Evolutionary conservation across 495 filamentous ascomycete species (phyloP), one percentile per base, ranked within the genome.

Genomic region (Aspergillus egyptiacus): DNA sequence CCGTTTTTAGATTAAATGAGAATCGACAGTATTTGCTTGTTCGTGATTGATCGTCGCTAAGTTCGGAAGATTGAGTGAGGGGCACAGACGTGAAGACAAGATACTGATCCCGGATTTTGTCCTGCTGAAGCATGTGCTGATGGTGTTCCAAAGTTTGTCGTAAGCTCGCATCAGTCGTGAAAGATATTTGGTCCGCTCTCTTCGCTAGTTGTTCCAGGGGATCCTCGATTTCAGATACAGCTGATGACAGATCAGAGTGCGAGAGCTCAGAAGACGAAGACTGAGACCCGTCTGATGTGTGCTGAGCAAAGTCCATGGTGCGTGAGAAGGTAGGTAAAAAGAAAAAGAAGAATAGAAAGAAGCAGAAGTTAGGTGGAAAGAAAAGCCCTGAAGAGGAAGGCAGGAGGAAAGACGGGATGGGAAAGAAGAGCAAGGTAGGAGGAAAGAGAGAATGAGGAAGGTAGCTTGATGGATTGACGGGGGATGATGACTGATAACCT

Each of bases 21-120:
- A 53, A 47, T 50, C 56, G 48, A 43, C 51, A 33, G 30, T 50
- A 58, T 37, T 58, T 58, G 56, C 55, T 58, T 51, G 48, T 50
- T 51, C 44, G 51, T 33, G 42, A 55, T 39, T 30, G 33, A 49
- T 58, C 56, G 53, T 55, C 56, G 46, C 56, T 55, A 13, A 54
- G 48, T 48, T 31, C 49, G 13, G 51, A 54, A 19, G 42, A 38
- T 58, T 51, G 30, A 47, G 36, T 38, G 9, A 48, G 48, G 37
- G 51, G 42, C 24, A 58, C 48, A 52, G 51, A 58, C 11, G 51
- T 52, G 38, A 58, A 58, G 24, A 50, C 51, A 40, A 54, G 47
- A 34, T 51, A 58, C 45, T 58, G 55, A 49, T 54, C 48, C 47
- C 37, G 43, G 42, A 51, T 58, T 54, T 49, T 36, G 51, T 55